Evolutionary conservation across 148 eudicot species (phyloP), one percentile per base, ranked within the genome.

Genomic region (Vaccinium macrocarpon): DNA sequence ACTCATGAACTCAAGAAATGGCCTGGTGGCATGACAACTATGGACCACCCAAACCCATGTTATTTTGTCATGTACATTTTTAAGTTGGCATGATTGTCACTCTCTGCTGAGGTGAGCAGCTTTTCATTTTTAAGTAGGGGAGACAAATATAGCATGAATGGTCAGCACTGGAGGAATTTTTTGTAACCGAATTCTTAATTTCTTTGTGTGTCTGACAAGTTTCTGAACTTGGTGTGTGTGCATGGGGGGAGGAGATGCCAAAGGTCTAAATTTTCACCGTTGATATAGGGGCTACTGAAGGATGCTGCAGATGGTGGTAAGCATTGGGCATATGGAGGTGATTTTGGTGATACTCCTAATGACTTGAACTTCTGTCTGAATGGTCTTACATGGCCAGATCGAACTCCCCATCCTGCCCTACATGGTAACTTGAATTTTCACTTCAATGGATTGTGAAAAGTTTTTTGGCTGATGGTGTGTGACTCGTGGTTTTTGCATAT

Each of bases 251-350:
- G 6, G 64, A n/a, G 25, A 32, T 78, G 53, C n/a, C 2, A 49
- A 62, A 76, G 73, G 52, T 51, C 73, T 75, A 0, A 53, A 1
- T 73, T 81, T 66, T 73, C 66, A 29, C n/a, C 13, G 66, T 84
- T 82, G 53, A 51, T 91, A 55, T 84, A 95, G 99, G 99, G 92
- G 79, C 85, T 96, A 76, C 85, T 94, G 85, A 96, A 94, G 90
- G 94, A 88, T 86, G 94, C 93, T 74, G 85, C 83, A 55, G 92
- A 91, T 89, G 95, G 98, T 79, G 86, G 78, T 50, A 96, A 93
- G 88, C 91, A 88, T 82, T 96, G 99, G 99, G 98, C 97, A 66
- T 96, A 96, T 88, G 99, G 99, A 84, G 99, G 99, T 79, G 98
- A 96, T 89, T 96, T 93, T 88, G 99, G 99, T 61, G 99, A 96